Base-by-base conservation (phyloP, 2,329 filamentous ascomycete genomes). In the Colletotrichum sp. region DNA sequence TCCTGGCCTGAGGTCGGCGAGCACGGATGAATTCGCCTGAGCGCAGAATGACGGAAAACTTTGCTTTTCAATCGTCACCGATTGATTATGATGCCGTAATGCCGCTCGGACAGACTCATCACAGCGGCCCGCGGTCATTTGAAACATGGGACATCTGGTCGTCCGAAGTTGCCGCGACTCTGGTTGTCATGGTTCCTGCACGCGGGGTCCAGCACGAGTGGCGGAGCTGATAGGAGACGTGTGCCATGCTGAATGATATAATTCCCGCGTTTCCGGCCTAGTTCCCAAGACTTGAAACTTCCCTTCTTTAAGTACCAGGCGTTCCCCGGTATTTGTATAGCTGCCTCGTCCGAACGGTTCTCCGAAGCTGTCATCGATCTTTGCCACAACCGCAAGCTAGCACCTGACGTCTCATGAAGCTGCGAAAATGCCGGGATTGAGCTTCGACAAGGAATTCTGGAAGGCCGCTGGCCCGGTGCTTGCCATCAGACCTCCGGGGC, bases 361-460 rank as follows among this genome's bases (percentile, higher is more conserved):
- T 31, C 33, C 16, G 21, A 13, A 16, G 5, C 5, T 18, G 8
- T 6, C 63, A n/a, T 5, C 33, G 9, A 5, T 21, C 59, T 7
- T 38, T 21, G 27, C n/a, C 7, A 4, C 8, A 24, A 8, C 21
- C 21, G 12, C n/a, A 29, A n/a, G 33, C 59, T 43, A 43, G 31
- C 12, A 31, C 7, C 16, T 43, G 1, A 27, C 36, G 24, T 38
- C 38, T 24, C 27, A 13, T 33, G 29, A 9, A 34, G 57, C 31
- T 34, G 55, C 55, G 3, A 63, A 38, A 16, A 74, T 74, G 72
- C 36, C 68, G 18, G 62, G 34, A 18, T 38, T 66, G 24, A 51
- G 61, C 11, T 75, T 71, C 58, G 74, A 75, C 36, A 27, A 5
- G 5, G 74, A 74, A 33, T 75, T 74, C 51, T 71, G 72, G 72